Base-by-base conservation (phyloP, 169 alveolate genomes). In the Theileria parva region DNA sequence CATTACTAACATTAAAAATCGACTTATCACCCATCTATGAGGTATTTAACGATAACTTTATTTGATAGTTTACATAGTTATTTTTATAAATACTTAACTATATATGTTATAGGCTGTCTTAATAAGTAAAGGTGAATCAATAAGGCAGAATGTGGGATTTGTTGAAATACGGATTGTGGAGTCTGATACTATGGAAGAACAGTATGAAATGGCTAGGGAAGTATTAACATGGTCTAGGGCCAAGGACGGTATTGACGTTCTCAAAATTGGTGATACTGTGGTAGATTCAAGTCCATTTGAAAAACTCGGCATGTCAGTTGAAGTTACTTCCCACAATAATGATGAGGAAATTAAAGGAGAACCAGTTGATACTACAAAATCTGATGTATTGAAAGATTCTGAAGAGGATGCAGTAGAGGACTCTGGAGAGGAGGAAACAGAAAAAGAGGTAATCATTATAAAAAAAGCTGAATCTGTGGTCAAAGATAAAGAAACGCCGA, bases 1-100 rank as follows among this genome's bases (percentile, higher is more conserved):
- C 91, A 11, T 66, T 85, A 23, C 74, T 85, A 0, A 80, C 86
- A n/a, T 63, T 80, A 21, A 53, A 85, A 28, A 78, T 85, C 15
- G 91, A 85, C 48, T 51, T 85, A 15, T 34, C 79, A 34, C 89
- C 89, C 2, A 50, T 83, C 21, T 50, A 76, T 32, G 68, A 74
- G 86, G 89, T 83, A 63, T n/a, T 0, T 37, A 9, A 32, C 39
- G 2, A n/a, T 4, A 0, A 13, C 0, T 23, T 4, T n/a, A 23
- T 2, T 1, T 11, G 19, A 2, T 27, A 11, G 19, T n/a, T 39
- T 48, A 11, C 8, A 3, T 30, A 77, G 76, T 68, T 77, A 11
- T 67, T 50, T 75, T 25, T 65, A 61, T 44, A 44, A 4, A 69
- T 25, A 17, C 13, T 21, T 67, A 67, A 44, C 17, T 19, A 25